A percentile compares a stretch with the other conserved stretches of the same genome.
These are phyloP conservation scores for Omphalea diandra DNA, from an alignment of 441 rosid genomes.

Conservation along the genomic window DNA sequence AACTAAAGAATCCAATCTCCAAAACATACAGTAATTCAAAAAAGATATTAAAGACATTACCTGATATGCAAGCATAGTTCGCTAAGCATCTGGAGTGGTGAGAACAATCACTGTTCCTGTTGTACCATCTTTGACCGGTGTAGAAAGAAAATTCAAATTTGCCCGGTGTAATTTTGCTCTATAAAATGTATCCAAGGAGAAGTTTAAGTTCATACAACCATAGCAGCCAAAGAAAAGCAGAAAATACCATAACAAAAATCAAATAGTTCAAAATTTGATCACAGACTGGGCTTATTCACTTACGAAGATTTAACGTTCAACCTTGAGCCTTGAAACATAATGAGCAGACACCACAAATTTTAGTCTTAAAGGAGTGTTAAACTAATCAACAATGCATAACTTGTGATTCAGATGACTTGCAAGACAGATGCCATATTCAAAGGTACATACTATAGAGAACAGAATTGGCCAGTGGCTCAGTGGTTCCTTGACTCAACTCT, in stretches of 20 bases:
- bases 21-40: slow-evolving; percentile 5
- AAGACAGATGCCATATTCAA: not conserved
- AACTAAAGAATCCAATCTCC: slow-evolving; percentile 10
- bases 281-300: no score
- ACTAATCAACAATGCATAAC: not conserved
- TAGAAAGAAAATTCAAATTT: slow-evolving; percentile 79
- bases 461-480: not conserved
- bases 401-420: not conserved
- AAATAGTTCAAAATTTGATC: no score
- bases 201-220: not conserved
- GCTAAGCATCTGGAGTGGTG: slow-evolving; percentile 94
- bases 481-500: not conserved
- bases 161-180: slow-evolving; percentile 81
- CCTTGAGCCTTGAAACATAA: no score
- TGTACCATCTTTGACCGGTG: slow-evolving; percentile 83
- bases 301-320: no score
- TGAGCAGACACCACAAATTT: slow-evolving; percentile 7
- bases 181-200: slow-evolving; percentile 20
- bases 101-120: slow-evolving; percentile 98
- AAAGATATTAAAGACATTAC: slow-evolving; percentile 30
- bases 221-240: no score
- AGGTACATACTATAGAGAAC: not conserved
- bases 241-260: no score
- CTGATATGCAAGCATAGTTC: slow-evolving; percentile 98
- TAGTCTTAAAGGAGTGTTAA: no score